phyloP scores from a whole-genome alignment of 495 filamentous ascomycete species.

The Aspergillus sclerotioniger region DNA sequence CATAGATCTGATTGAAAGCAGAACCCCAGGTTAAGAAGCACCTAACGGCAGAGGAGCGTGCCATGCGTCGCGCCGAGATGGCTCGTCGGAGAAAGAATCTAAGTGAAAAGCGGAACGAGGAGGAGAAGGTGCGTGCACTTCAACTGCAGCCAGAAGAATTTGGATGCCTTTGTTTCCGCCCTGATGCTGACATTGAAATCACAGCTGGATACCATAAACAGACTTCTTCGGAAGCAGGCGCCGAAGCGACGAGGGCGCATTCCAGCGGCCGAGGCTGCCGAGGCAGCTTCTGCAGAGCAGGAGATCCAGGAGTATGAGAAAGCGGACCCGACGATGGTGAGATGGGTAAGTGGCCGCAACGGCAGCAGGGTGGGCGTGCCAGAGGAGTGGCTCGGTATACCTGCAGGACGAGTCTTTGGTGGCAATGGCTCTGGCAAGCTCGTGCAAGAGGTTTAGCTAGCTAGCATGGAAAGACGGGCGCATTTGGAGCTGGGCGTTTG shows the following conservation, averaged over 20 bases:
- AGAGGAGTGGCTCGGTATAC: conserved; percentile 72
- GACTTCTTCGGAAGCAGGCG: conserved; percentile 90
- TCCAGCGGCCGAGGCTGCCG: conserved; percentile 46
- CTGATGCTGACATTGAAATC: conserved; percentile 12
- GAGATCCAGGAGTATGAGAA: conserved; percentile 54
- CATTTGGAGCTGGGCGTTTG: conserved; percentile 29
- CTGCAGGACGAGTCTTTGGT: conserved; percentile 64
- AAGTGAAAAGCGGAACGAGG: conserved; percentile 97
- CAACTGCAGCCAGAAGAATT: too few species aligned
- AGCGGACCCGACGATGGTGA: conserved; percentile 66
- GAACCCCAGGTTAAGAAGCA: conserved; percentile 92
- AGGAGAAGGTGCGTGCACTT: conserved; percentile 75
- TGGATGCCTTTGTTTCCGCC: background rate
- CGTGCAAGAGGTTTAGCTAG: conserved; percentile 44
- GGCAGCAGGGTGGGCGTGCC: conserved; percentile 74
- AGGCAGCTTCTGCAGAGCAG: conserved; percentile 52
- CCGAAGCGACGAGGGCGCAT: conserved; percentile 71
- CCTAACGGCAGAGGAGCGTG: conserved; percentile 89
- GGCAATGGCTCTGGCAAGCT: conserved; percentile 33
- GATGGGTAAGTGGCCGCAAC: conserved; percentile 73
- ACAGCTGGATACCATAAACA: conserved; percentile 96
- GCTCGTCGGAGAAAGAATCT: conserved; percentile 90
- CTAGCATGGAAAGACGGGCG: conserved; percentile 9
- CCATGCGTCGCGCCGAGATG: conserved; percentile 96
- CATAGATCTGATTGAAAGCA: conserved; percentile 36